Evolutionary conservation across 306 rosid genomes (phyloP), one percentile per base, ranked within the genome.

Genomic region (Morella rubra): DNA sequence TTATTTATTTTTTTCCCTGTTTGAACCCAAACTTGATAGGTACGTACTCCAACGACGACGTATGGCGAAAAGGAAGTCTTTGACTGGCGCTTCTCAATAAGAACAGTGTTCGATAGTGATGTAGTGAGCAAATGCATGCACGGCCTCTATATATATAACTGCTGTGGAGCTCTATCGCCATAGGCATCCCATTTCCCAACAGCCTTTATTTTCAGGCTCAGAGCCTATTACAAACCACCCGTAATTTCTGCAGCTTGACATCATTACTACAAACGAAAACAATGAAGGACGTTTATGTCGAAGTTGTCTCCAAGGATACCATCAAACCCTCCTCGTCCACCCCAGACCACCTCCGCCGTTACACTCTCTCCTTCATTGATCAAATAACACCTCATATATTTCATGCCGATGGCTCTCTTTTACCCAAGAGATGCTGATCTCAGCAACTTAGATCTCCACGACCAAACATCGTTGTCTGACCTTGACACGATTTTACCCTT

Each of bases 291-390:
- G 37, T 80, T 68, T 53, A 67, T n/a, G 42, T 37, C 7, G 20
- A 62, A 62, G 41, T 82, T 15, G 32, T 55, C n/a, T 50, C 37
- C 3, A 19, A n/a, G 44, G 75, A 55, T 5, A n/a, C n/a, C 64
- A 40, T 80, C 56, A 80, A 74, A 66, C 83, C 83, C 27, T 74
- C 62, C 37, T 54, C 75, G 12, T 62, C 79, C 22, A 74, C 83
- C 64, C 83, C 79, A 7, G 20, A 8, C 54, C 66, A 74, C 60
- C 79, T 80, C 32, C 59, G 83, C 14, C 70, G 69, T 44, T 51
- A 65, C 1, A 47, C 76, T 41, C 75, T 80, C 72, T 80, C 83
- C 15, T 74, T 80, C 22, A 46, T 80, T n/a, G 83, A 80, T 44
- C 83, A 80, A 59, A 68, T 74, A 2, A 24, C 83, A 6, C 42